Evolutionary conservation across 768 basidiomycete species (phyloP), one percentile per base, ranked within the genome.

Genomic region (Mycena rebaudengoi): DNA sequence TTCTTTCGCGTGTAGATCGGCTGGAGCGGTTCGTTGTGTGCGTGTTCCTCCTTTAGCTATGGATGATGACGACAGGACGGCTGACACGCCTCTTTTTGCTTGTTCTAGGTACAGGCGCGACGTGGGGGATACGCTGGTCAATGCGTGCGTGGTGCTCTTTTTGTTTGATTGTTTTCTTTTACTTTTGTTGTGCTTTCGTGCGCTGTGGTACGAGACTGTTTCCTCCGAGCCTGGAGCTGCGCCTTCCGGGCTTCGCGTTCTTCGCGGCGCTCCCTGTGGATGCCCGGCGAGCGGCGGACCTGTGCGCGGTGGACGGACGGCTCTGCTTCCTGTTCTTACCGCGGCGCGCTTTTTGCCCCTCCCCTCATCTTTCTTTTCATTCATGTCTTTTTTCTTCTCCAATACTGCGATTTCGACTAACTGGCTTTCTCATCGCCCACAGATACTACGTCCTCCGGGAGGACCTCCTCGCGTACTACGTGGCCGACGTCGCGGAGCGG

Each of bases 21-120:
- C 18, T 50, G 29, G 48, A 56, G 21, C 37, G 45, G 5, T 64
- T 59, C 8, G 41, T 52, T 28, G 28, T 37, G 37, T n/a, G n/a
- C n/a, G n/a, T n/a, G n/a, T n/a, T n/a, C n/a, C n/a, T n/a, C n/a
- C n/a, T n/a, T n/a, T n/a, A n/a, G n/a, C n/a, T n/a, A n/a, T n/a
- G n/a, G n/a, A n/a, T n/a, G n/a, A n/a, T n/a, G n/a, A n/a, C n/a
- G n/a, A n/a, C n/a, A n/a, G n/a, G n/a, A n/a, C n/a, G n/a, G n/a
- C n/a, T n/a, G n/a, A n/a, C n/a, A n/a, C n/a, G n/a, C n/a, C n/a
- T n/a, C n/a, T n/a, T n/a, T n/a, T n/a, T n/a, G n/a, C n/a, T n/a
- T n/a, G n/a, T n/a, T n/a, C n/a, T n/a, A n/a, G n/a, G n/a, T 95
- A 94, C 77, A 88, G 94, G 67, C 79, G 93, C 64, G 94, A 95